Conservation (phyloP, 2,329 filamentous ascomycete species). For the Pseudocercospora fijiensis region DNA sequence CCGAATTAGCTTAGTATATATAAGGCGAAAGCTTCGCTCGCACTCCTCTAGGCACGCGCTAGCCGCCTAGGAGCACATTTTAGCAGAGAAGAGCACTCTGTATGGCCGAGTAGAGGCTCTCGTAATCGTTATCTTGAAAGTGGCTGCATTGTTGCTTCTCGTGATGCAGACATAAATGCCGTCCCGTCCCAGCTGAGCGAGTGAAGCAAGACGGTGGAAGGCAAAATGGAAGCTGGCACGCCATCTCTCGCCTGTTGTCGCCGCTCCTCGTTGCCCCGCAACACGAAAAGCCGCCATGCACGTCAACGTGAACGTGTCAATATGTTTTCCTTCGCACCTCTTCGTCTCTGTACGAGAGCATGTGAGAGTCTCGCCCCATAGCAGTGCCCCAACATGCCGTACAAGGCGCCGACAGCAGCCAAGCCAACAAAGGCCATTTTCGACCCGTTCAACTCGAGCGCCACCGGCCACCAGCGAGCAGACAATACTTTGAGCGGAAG, state of each 20-base stretch:
- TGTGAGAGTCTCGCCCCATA: background rate
- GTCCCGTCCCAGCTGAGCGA: background rate
- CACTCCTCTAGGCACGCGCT: too few relatives aligned
- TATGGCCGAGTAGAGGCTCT: constrained; percentile 1
- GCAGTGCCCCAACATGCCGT: constrained; percentile 22
- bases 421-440: constrained; percentile 33
- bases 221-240: background rate
- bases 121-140: background rate
- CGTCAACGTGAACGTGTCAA: constrained; percentile 4
- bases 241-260: background rate
- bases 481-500: constrained; percentile 63
- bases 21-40: too few relatives aligned
- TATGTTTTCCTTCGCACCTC: background rate
- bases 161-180: background rate
- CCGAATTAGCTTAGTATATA: too few relatives aligned
- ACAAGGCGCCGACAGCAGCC: constrained; percentile 29
- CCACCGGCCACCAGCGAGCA: constrained; percentile 76
- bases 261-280: background rate
- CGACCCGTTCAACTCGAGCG: constrained; percentile 85
- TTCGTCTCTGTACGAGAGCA: constrained; percentile 1
- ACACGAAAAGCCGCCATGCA: constrained; percentile 2
- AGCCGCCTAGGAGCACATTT: too few relatives aligned
- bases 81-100: background rate
- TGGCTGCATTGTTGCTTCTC: constrained; percentile 5
- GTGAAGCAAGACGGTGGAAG: background rate